Evolutionary conservation across 139 green algal species (phyloP), one percentile per base, ranked within the genome.

Genomic region (Picochlorum sp.): DNA sequence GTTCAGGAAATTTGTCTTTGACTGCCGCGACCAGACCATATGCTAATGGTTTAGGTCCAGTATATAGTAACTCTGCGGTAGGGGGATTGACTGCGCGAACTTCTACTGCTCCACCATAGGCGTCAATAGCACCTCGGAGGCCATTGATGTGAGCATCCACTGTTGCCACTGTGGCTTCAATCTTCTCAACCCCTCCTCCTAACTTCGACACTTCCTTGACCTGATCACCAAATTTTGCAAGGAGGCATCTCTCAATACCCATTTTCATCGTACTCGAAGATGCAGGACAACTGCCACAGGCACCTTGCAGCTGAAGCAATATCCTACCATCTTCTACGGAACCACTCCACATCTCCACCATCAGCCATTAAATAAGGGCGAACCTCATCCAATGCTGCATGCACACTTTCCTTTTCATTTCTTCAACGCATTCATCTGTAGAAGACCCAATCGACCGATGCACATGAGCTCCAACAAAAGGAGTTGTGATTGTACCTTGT

Each of bases 351-450:
- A 65, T 97, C 89, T 47, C 91, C 91, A 18, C 91, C 91, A 66
- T 97, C 91, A 6, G 90, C 88, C 37, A 96, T 88, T 24, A 97
- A 73, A 83, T 95, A 97, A 3, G 91, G 91, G 30, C 91, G 78
- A 20, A 97, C 90, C 23, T 94, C 82, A 20, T 95, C 80, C 44
- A 95, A 72, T 4, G 73, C 83, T 3, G 21, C 30, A 37, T 90
- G 76, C 18, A 90, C 87, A 11, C 71, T 57, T 56, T 79, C 81
- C 1, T 50, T 65, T 24, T 21, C 15, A 24, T 21, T 62, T 62
- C 56, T 18, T 15, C 51, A 59, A 18, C 51, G n/a, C 6, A 59
- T 30, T 18, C 13, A 2, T 18, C 20, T 59, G 51, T 13, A 2
- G 34, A 5, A 44, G 55, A 67, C 47, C 85, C 85, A 11, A 91